These are phyloP conservation scores for Colletotrichum spinosum DNA, from an alignment of 2,329 filamentous ascomycete genomes.

Conservation along the genomic window DNA sequence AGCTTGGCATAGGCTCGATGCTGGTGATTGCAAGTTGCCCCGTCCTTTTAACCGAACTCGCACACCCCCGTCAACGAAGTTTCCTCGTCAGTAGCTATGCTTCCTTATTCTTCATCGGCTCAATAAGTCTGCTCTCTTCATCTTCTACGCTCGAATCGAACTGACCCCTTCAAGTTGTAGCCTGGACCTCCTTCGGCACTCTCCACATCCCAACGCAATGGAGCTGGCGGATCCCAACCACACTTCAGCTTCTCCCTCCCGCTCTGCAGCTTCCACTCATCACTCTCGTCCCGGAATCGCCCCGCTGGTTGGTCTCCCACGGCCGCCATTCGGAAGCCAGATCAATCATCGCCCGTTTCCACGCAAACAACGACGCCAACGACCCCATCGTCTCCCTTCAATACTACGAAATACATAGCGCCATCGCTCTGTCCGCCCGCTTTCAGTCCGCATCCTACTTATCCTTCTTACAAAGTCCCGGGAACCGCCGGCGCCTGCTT, in stretches of 20 bases:
- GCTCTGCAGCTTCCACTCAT: conserved; percentile 52
- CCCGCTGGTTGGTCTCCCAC: conserved; percentile 59
- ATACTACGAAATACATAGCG: no score
- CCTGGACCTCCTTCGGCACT: conserved; percentile 14
- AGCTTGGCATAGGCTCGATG: conserved; percentile 9
- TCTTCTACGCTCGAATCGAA: not conserved
- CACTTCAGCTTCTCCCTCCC: conserved; percentile 57
- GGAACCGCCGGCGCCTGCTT: no score
- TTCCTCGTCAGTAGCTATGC: conserved; percentile 1
- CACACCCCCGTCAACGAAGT: conserved; percentile 13
- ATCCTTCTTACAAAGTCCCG: no score
- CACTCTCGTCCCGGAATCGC: conserved; percentile 50
- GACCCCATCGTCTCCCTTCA: no score
- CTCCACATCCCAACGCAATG: conserved; percentile 38
- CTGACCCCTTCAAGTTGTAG: not conserved
- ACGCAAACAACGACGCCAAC: no score
- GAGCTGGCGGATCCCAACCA: conserved; percentile 58
- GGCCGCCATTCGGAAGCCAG: conserved; percentile 57
- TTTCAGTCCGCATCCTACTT: no score
- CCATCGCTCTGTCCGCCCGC: no score
- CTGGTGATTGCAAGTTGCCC: not conserved
- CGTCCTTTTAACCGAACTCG: conserved; percentile 9
- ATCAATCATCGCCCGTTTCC: no score
- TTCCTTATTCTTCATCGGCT: conserved; percentile 5
- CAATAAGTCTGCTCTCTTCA: not conserved